Evolutionary conservation across 768 basidiomycete species (phyloP).

Genomic region (Lactarius deliciosus): DNA sequence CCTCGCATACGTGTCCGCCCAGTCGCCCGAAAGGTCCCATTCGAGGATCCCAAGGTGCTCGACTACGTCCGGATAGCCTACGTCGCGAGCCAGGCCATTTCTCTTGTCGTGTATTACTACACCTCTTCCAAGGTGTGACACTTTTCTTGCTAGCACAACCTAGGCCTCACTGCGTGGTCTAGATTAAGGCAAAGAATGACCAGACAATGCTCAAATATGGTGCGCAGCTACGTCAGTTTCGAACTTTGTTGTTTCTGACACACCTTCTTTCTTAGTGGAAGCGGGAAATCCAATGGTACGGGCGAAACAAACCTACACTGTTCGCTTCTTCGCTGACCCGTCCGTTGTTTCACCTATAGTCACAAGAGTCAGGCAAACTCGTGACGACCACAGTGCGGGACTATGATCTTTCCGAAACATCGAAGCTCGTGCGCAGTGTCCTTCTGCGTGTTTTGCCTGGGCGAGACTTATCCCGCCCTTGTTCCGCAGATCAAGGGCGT

Average conservation of each 20-base stretch:
- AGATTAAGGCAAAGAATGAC: conserved; percentile 97
- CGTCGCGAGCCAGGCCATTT: conserved; percentile 66
- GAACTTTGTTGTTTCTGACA: conserved; percentile 4
- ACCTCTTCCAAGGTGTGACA: conserved; percentile 65
- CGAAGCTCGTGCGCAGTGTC: conserved; percentile 65
- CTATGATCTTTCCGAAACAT: conserved; percentile 87
- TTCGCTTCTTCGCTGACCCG: not conserved
- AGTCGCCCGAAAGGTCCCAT: conserved; percentile 91
- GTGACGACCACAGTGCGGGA: conserved; percentile 91
- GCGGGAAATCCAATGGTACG: conserved; percentile 68
- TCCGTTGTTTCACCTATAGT: conserved; percentile 37
- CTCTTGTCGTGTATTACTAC: conserved; percentile 78
- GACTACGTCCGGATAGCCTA: conserved; percentile 84
- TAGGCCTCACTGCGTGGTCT: conserved; percentile 21
- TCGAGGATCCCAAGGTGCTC: conserved; percentile 83
- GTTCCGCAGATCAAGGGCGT: conserved; percentile 54
- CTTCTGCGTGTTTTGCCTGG: conserved; percentile 30
- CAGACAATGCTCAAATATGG: conserved; percentile 95
- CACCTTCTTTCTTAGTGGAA: conserved; percentile 62
- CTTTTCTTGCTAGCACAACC: not conserved
- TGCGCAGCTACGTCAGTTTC: conserved; percentile 37
- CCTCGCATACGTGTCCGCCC: conserved; percentile 23
- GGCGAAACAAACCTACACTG: not conserved
- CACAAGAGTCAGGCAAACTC: conserved; percentile 66
- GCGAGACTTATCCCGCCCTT: conserved; percentile 29